phyloP scores from a whole-genome alignment of 257 asterid species.

The Orobanche coerulescens region DNA sequence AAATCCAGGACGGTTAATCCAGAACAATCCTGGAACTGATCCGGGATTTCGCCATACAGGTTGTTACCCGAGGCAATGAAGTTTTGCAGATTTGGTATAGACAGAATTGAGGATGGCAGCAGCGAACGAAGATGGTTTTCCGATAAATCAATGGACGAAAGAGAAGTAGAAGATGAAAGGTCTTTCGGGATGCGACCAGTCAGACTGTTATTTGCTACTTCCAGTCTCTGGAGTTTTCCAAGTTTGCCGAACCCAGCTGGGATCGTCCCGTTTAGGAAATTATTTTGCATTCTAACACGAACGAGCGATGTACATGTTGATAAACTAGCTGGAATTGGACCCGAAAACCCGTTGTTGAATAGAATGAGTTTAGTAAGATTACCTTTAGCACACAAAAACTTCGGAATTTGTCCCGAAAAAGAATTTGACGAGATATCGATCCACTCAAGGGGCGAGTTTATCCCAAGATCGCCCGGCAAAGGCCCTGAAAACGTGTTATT shows the following conservation, averaged over 20 bases:
- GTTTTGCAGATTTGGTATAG: conserved; percentile 47
- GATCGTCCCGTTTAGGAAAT: conserved; percentile 48
- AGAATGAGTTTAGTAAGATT: conserved; percentile 61
- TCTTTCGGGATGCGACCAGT: conserved; percentile 60
- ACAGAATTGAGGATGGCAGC: conserved; percentile 56
- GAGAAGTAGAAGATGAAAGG: conserved; percentile 47
- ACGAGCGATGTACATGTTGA: conserved; percentile 48
- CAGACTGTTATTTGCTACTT: conserved; percentile 48
- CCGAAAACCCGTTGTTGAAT: conserved; percentile 59
- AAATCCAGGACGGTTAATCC: conserved; percentile 52
- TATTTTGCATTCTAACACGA: conserved; percentile 63
- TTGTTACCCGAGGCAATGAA: conserved; percentile 46
- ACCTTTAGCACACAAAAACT: conserved; percentile 44
- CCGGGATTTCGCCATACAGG: conserved; percentile 55
- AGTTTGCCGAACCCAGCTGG: conserved; percentile 63
- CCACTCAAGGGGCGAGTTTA: conserved; percentile 49
- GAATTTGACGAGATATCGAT: conserved; percentile 54
- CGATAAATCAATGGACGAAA: conserved; percentile 61
- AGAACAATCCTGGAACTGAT: conserved; percentile 57
- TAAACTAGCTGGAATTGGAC: conserved; percentile 49
- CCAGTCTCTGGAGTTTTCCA: conserved; percentile 50
- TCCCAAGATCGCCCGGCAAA: conserved; percentile 54
- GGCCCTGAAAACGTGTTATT: conserved; percentile 59
- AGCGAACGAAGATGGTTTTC: conserved; percentile 45
- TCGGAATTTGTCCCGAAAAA: conserved; percentile 46